phyloP scores from a whole-genome alignment of 2,329 filamentous ascomycete genomes.

The Colletotrichum plurivorum region DNA sequence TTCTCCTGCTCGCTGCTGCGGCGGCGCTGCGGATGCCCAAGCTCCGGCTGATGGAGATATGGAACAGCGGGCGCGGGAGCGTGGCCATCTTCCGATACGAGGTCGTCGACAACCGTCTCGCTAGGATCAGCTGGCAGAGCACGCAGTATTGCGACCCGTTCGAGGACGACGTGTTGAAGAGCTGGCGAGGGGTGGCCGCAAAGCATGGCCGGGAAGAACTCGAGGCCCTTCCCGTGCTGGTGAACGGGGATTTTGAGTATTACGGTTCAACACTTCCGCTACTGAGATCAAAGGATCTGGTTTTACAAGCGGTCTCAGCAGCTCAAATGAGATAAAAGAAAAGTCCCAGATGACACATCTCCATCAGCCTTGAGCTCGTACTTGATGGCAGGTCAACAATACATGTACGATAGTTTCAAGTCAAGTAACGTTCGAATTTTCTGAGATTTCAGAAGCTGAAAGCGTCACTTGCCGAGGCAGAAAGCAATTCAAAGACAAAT shows the following conservation, averaged over 20 bases:
- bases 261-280: constrained; percentile 3
- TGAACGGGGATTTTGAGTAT: constrained; percentile 7
- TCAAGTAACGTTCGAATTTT: too few relatives aligned
- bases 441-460: too few relatives aligned
- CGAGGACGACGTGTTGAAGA: neutral
- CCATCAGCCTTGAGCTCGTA: too few relatives aligned
- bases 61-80: neutral
- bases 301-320: neutral
- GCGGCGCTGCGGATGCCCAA: constrained; percentile 6
- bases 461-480: too few relatives aligned
- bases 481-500: too few relatives aligned
- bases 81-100: neutral
- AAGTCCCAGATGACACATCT: too few relatives aligned
- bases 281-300: neutral
- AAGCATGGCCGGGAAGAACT: neutral
- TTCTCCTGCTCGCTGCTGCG: neutral
- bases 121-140: constrained; percentile 4
- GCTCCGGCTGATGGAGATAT: constrained; percentile 5
- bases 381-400: too few relatives aligned
- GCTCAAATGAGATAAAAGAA: constrained; percentile 8
- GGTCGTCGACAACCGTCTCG: neutral
- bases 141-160: neutral
- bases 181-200: neutral
- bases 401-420: too few relatives aligned
- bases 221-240: neutral